Percentiles rank a stretch among this genome's conserved stretches.
These are phyloP conservation scores for Pyrenophora seminiperda DNA, from an alignment of 2,329 filamentous ascomycete genomes.

Conservation along the genomic window DNA sequence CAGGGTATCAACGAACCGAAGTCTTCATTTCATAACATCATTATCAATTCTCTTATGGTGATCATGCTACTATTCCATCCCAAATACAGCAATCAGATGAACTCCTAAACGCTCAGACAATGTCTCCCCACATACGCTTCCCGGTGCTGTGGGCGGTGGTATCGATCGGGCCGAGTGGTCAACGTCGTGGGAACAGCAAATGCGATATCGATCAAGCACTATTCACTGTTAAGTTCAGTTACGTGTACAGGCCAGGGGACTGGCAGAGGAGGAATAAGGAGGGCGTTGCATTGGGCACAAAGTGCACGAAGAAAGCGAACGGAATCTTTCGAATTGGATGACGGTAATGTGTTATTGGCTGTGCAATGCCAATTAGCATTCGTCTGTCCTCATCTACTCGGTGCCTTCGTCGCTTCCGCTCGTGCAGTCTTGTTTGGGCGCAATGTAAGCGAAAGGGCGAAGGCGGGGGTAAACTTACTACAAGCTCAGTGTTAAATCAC, in stretches of 20 bases:
- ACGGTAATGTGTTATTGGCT: constrained; percentile 19
- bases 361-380: constrained; percentile 23
- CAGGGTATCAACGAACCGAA: not conserved
- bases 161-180: constrained; percentile 5
- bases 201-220: constrained; percentile 25
- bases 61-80: constrained; percentile 1
- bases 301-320: constrained; percentile 6
- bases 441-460: constrained; percentile 15
- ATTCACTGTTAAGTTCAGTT: constrained; percentile 33
- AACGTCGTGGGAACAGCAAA: constrained; percentile 7
- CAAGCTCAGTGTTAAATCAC: constrained; percentile 78
- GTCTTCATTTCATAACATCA: not conserved
- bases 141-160: constrained; percentile 6
- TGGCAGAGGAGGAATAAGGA: constrained; percentile 1
- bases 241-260: constrained; percentile 13
- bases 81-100: constrained; percentile 4
- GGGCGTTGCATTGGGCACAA: not conserved
- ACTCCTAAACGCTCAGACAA: constrained; percentile 17
- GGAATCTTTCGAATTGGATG: constrained; percentile 1
- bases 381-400: constrained; percentile 1
- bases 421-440: constrained; percentile 9
- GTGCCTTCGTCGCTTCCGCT: constrained; percentile 14
- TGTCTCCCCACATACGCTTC: constrained; percentile 2
- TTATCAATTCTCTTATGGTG: constrained; percentile 13
- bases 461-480: constrained; percentile 62